These are phyloP conservation scores for Neofusicoccum kwambonambiense DNA, from an alignment of 2,329 filamentous ascomycete genomes.

Conservation along the genomic window DNA sequence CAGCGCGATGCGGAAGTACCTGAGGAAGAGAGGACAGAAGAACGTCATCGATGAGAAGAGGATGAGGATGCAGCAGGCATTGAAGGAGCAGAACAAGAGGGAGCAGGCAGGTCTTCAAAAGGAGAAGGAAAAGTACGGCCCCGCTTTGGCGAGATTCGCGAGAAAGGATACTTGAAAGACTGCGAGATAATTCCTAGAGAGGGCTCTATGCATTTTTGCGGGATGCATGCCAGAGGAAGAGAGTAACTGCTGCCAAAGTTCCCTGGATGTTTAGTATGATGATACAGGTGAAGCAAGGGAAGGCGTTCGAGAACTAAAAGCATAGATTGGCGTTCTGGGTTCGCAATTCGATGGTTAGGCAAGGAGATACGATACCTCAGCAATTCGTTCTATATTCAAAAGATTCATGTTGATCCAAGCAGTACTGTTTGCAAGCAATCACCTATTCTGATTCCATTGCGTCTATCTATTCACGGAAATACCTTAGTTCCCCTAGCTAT, in stretches of 20 bases:
- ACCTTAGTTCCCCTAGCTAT: no score
- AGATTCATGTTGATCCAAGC: no score
- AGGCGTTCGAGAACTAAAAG: slow-evolving; percentile 3
- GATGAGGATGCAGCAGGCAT: slow-evolving; percentile 79
- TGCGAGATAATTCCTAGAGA: no score
- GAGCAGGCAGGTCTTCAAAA: slow-evolving; percentile 65
- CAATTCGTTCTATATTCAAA: no score
- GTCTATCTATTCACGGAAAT: no score
- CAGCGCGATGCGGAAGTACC: slow-evolving; percentile 78
- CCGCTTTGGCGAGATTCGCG: slow-evolving; percentile 81
- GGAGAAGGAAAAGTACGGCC: slow-evolving; percentile 75
- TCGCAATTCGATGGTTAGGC: background rate
- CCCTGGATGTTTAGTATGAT: no score
- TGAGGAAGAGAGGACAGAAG: slow-evolving; percentile 87
- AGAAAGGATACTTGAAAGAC: slow-evolving; percentile 52
- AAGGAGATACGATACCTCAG: background rate
- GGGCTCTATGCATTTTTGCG: no score
- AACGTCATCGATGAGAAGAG: slow-evolving; percentile 97
- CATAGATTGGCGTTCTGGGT: background rate
- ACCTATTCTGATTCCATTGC: no score
- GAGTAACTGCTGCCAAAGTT: no score
- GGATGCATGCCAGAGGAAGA: no score
- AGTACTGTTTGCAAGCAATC: no score
- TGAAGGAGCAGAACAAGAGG: slow-evolving; percentile 66
- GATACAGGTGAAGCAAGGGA: no score